Evolutionary conservation across 768 basidiomycete species (phyloP).

Genomic region (Harrya chromipes): DNA sequence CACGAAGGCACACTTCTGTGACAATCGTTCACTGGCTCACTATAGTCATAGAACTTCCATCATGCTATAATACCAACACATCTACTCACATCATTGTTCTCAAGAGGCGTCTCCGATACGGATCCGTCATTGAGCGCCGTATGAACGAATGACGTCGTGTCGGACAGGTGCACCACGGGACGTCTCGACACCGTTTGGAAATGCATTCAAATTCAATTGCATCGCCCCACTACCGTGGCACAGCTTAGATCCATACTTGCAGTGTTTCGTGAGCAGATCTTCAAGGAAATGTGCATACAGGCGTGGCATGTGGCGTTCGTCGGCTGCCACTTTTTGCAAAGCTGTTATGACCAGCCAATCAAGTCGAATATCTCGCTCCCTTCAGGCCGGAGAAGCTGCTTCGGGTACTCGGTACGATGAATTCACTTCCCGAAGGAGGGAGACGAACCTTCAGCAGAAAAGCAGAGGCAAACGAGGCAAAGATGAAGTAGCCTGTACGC

Average conservation of each 20-base stretch:
- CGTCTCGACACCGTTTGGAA: neutral
- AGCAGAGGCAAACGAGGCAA: conserved; percentile 77
- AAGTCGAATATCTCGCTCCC: conserved; percentile 70
- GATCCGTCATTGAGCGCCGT: conserved; percentile 21
- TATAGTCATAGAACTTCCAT: too few relatives aligned
- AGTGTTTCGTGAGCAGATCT: conserved; percentile 63
- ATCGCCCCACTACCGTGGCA: conserved; percentile 28
- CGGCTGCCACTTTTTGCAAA: conserved; percentile 71
- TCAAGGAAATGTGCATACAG: conserved; percentile 79
- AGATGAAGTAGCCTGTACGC: conserved; percentile 64
- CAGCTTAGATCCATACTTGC: conserved; percentile 33
- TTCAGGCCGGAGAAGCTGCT: conserved; percentile 68
- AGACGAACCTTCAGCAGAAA: conserved; percentile 70
- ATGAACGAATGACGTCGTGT: conserved; percentile 41
- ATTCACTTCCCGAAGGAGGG: neutral
- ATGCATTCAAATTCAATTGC: conserved; percentile 23
- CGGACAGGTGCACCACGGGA: conserved; percentile 24
- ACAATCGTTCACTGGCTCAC: too few relatives aligned
- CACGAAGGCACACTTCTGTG: too few relatives aligned
- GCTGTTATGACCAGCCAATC: conserved; percentile 71
- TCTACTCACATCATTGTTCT: conserved; percentile 22
- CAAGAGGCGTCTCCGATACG: neutral
- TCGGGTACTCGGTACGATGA: neutral
- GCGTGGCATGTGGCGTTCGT: conserved; percentile 77
- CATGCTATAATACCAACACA: too few relatives aligned